Evolutionary conservation across 192 early-diverging fungal genomes (phyloP).

Genomic region (Funneliformis geosporum): DNA sequence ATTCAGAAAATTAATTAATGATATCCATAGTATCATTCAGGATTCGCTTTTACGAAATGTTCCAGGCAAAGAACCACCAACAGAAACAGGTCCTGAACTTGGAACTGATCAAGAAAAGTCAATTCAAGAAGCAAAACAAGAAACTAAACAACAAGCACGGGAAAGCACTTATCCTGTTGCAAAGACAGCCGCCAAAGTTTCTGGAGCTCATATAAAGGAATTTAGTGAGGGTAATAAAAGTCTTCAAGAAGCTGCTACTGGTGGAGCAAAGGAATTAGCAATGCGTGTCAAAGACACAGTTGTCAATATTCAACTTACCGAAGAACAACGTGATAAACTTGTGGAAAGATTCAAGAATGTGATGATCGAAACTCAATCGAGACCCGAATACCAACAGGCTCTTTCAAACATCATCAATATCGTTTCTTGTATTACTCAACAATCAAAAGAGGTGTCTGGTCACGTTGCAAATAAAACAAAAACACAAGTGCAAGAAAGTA

Average conservation of each 20-base stretch:
- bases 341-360: slow-evolving; percentile 42
- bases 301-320: slow-evolving; percentile 23
- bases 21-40: slow-evolving; percentile 43
- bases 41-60: slow-evolving; percentile 27
- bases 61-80: slow-evolving; percentile 28
- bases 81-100: slow-evolving; percentile 10
- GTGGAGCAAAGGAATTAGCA: slow-evolving; percentile 34
- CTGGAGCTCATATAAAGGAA: slow-evolving; percentile 25
- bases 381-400: slow-evolving; percentile 45
- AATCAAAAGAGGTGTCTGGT: slow-evolving; percentile 34
- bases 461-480: slow-evolving; percentile 29
- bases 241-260: slow-evolving; percentile 37
- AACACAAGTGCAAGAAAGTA: slow-evolving; percentile 20
- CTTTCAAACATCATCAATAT: slow-evolving; percentile 42
- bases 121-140: slow-evolving; percentile 29
- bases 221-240: slow-evolving; percentile 30
- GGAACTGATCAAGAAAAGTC: slow-evolving; percentile 39
- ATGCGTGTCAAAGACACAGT: slow-evolving; percentile 32
- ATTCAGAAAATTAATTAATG: slow-evolving; percentile 50
- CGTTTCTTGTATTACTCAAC: slow-evolving; percentile 33
- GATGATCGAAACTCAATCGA: slow-evolving; percentile 30
- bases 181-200: slow-evolving; percentile 30
- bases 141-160: slow-evolving; percentile 33
- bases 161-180: slow-evolving; percentile 31
- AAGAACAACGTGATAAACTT: slow-evolving; percentile 35